Conservation (phyloP, 2,329 filamentous ascomycete species). For the Penicillium sp. region DNA sequence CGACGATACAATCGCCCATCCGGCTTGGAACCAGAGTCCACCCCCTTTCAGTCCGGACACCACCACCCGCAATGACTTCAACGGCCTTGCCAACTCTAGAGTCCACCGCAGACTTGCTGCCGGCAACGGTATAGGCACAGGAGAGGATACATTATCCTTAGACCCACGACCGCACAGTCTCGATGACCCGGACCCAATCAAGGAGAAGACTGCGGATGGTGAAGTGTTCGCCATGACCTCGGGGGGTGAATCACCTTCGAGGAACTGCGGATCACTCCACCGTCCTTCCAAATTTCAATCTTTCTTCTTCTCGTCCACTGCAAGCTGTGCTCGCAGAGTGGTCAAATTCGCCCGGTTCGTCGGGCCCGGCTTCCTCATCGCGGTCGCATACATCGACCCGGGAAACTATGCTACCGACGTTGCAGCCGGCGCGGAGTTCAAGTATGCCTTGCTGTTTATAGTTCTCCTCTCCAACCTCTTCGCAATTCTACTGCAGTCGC, state of each 20-base stretch:
- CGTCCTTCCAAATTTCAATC: constrained; percentile 19
- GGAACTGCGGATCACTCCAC: constrained; percentile 33
- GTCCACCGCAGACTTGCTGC: constrained; percentile 44
- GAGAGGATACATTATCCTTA: constrained; percentile 25
- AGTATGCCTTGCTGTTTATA: constrained; percentile 47
- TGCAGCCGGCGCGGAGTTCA: constrained; percentile 46
- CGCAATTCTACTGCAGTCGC: constrained; percentile 48
- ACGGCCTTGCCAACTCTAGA: constrained; percentile 58
- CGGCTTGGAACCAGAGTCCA: constrained; percentile 62
- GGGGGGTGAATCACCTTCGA: constrained; percentile 29
- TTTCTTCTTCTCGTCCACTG: constrained; percentile 14
- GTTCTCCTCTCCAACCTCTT: constrained; percentile 50
- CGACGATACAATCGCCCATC: constrained; percentile 54
- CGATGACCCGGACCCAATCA: constrained; percentile 22
- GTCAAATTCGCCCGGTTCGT: constrained; percentile 45
- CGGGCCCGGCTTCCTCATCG: constrained; percentile 49
- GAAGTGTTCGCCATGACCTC: constrained; percentile 30
- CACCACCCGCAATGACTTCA: constrained; percentile 62
- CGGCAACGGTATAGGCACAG: constrained; percentile 19
- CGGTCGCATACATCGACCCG: constrained; percentile 51
- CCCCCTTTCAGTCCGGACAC: constrained; percentile 56
- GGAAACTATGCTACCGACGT: constrained; percentile 52
- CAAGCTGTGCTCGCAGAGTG: constrained; percentile 29
- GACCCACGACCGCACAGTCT: constrained; percentile 19
- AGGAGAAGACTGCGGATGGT: constrained; percentile 24